A percentile compares a stretch with the other conserved stretches of the same genome.
phyloP scores from a whole-genome alignment of 306 rosid genomes.

The Prinsepia uniflora region DNA sequence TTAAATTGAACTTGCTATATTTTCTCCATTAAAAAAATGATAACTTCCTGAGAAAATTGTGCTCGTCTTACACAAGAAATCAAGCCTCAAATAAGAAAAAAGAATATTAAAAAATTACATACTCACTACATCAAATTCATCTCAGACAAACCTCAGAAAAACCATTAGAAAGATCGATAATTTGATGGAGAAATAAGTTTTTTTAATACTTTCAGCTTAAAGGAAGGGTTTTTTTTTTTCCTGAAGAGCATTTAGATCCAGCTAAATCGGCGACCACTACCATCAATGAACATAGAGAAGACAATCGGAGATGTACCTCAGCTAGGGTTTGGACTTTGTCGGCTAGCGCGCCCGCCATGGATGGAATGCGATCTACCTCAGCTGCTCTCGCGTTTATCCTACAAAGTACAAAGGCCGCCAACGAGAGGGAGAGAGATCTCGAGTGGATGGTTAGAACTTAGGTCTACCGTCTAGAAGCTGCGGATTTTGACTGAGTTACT shows the following conservation, averaged over 20 bases:
- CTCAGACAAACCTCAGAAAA: not conserved
- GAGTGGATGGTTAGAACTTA: not conserved
- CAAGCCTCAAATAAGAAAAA: not conserved
- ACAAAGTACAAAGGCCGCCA: constrained; percentile 19
- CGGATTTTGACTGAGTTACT: constrained; percentile 6
- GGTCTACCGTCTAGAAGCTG: constrained; percentile 10
- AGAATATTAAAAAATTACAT: not conserved
- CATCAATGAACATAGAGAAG: not conserved
- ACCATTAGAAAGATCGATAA: constrained; percentile 17
- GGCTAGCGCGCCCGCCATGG: constrained; percentile 69
- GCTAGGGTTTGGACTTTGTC: constrained; percentile 51
- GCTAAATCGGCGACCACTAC: not conserved
- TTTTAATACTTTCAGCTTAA: not conserved
- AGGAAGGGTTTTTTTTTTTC: no score
- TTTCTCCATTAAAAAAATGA: no score
- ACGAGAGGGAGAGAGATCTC: not conserved
- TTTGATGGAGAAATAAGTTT: not conserved
- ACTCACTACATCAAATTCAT: not conserved
- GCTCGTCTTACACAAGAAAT: not conserved
- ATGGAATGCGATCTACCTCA: constrained; percentile 22
- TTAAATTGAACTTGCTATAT: no score
- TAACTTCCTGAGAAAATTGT: not conserved
- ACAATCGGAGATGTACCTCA: constrained; percentile 42
- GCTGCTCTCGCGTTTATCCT: constrained; percentile 7
- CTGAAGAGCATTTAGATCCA: constrained; percentile 6